Base-by-base conservation (phyloP, 768 basidiomycete genomes). In the Rickenella mellea region DNA sequence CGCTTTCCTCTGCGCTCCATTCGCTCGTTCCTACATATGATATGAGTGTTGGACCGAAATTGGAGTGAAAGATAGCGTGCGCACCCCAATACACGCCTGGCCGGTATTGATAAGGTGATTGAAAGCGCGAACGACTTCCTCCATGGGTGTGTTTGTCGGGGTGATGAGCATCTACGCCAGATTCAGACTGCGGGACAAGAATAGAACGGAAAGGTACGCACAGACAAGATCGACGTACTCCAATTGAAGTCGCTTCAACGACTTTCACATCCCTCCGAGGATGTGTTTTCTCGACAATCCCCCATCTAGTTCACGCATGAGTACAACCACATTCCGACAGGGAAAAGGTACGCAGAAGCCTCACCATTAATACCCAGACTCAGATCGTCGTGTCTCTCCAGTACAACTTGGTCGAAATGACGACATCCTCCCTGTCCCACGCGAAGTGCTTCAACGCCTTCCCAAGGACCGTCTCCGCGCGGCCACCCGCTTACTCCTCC, bases 81-180 rank as follows among this genome's bases (percentile, higher is more conserved):
- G n/a, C n/a, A n/a, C n/a, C n/a, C 25, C 17, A 51, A 50, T 31
- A 49, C 71, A 77, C 80, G 54, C 82, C 83, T 49, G 76, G 64
- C 39, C 33, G 12, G 33, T 36, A 22, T 83, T 74, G 50, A 89
- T 84, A 20, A 86, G 69, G 50, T 66, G 78, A 65, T 84, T 86
- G 68, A 90, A 88, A 0, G 82, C 83, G 32, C 86, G 74, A 33
- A 90, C 85, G 39, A 78, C 65, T 57, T 90, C 87, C 57, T 87
- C 83, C 74, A 78, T 79, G 1, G 76, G 73, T 9, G 57, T 29
- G 7, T 19, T 32, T 30, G 7, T 40, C 21, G 35, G 44, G 10
- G 27, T 30, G 30, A n/a, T n/a, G n/a, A n/a, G n/a, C n/a, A n/a
- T n/a, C n/a, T n/a, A n/a, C n/a, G n/a, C n/a, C n/a, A n/a, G n/a